Evolutionary conservation across 2,329 filamentous ascomycete species (phyloP), one percentile per base, ranked within the genome.

Genomic region (Emmonsiellopsis sp.): DNA sequence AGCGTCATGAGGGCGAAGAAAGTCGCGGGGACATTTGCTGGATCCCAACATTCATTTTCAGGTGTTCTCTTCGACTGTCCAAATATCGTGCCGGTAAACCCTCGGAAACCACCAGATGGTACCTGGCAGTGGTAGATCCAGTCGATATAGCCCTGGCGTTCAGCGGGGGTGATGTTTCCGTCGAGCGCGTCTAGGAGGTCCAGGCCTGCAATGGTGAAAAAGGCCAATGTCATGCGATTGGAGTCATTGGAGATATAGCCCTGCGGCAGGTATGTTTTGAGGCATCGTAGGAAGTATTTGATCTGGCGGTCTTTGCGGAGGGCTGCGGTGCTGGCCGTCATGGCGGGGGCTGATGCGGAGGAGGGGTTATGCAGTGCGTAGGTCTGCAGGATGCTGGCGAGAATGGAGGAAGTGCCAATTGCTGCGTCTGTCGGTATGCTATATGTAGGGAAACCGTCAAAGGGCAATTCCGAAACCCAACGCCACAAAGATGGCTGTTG

Each of bases 121-220:
- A 95, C 87, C 69, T 96, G 92, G 64, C 91, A 89, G 43, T 79
- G 78, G 56, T 97, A 86, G 44, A 97, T 83, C 90, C 92, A 97
- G 56, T 82, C 73, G 51, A 81, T 76, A 65, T 82, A 83, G 16
- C 74, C 76, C 56, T 72, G 65, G 51, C 81, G 73, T 60, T 85
- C 82, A 42, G 75, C 73, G 2, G 67, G 58, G 2, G 75, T 76
- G 16, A 83, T 76, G 44, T 79, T 76, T 49, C 74, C 71, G 5
- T 80, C 70, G 40, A 89, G 75, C 1, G 79, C 77, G 10, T 81
- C 83, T 32, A 98, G 82, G 1, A 97, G 74, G 65, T 95, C 89
- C 48, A 95, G 78, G 1, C 89, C 89, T 7, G 89, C 86, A 63
- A 97, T 74, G 60, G 86, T 91, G 76, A 98, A 95, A 75, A 86